Evolutionary conservation across 2,329 filamentous ascomycete species (phyloP).

Genomic region (Trichoderma oligosporum): DNA sequence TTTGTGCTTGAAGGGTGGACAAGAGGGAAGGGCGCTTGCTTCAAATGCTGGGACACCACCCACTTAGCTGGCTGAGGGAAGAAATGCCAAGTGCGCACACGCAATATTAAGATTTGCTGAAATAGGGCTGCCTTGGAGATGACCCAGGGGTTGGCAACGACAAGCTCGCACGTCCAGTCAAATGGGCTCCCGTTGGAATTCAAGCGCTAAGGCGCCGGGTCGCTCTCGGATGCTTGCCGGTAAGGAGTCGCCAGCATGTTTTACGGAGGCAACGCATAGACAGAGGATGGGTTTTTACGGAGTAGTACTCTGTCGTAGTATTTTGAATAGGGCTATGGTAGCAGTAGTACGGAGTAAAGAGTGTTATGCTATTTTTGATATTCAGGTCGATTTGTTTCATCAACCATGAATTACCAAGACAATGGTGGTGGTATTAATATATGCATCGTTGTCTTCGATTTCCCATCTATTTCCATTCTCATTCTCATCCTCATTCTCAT

Average conservation of each 20-base stretch:
- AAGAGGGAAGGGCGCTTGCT: too few relatives aligned
- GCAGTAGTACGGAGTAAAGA: neutral
- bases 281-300: too few relatives aligned
- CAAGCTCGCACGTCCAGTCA: neutral
- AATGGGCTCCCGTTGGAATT: neutral
- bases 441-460: neutral
- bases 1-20: too few relatives aligned
- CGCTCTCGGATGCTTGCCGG: slow-evolving; percentile 12
- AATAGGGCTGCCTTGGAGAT: too few relatives aligned
- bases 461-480: slow-evolving; percentile 7
- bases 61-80: too few relatives aligned
- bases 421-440: neutral
- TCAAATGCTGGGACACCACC: too few relatives aligned
- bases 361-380: neutral
- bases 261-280: too few relatives aligned
- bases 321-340: too few relatives aligned
- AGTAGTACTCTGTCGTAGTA: too few relatives aligned
- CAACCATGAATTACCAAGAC: neutral
- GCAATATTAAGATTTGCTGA: too few relatives aligned
- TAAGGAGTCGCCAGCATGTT: too few relatives aligned
- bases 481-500: slow-evolving; percentile 1
- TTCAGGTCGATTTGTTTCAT: slow-evolving; percentile 9
- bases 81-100: too few relatives aligned
- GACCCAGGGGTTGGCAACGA: neutral
- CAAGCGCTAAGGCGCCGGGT: neutral